Evolutionary conservation across 2,329 filamentous ascomycete species (phyloP), one percentile per base, ranked within the genome.

Genomic region (Huntiella moniliformis): DNA sequence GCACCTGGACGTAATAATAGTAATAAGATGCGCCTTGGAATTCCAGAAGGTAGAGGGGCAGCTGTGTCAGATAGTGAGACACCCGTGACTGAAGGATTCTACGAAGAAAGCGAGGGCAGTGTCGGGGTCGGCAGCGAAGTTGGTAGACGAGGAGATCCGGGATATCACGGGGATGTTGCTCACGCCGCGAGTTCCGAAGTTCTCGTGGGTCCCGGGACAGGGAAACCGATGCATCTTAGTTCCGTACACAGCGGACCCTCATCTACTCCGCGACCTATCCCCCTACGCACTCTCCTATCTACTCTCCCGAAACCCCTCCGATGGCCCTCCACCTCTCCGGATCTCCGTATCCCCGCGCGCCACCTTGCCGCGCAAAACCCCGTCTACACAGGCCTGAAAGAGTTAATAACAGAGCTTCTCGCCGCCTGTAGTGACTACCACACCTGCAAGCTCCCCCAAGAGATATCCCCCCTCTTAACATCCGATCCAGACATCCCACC

Each of bases 401-500:
- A 18, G 7, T 18, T 49, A 7, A 34, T 49, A 10, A 42, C 36
- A 7, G 39, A 38, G 10, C 13, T 49, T 12, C 38, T 31, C 18
- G 47, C 42, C 13, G 38, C 38, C 18, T 33, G 33, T 4, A 34
- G 42, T 12, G 42, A 45, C 22, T 49, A 45, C 17, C 43, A 49
- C 34, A 49, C 44, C 12, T 42, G 38, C 39, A 42, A 42, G 35
- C 38, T 49, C 7, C 47, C 47, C 10, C 42, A 42, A 8, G 47
- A 49, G 13, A 40, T 45, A 5, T 28, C 47, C 2, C 35, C 39
- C 8, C 36, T 49, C 11, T 49, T 49, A 34, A 38, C 42, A 31
- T 34, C 44, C 34, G 45, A 46, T 12, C 41, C 44, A 4, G 42
- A 45, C 11, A 40, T 48, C 33, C 47, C 47, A n/a, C 32, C 47